A percentile compares a stretch with the other conserved stretches of the same genome.
These are phyloP conservation scores for Quercus variabilis DNA, from an alignment of 306 rosid genomes.

Conservation along the genomic window DNA sequence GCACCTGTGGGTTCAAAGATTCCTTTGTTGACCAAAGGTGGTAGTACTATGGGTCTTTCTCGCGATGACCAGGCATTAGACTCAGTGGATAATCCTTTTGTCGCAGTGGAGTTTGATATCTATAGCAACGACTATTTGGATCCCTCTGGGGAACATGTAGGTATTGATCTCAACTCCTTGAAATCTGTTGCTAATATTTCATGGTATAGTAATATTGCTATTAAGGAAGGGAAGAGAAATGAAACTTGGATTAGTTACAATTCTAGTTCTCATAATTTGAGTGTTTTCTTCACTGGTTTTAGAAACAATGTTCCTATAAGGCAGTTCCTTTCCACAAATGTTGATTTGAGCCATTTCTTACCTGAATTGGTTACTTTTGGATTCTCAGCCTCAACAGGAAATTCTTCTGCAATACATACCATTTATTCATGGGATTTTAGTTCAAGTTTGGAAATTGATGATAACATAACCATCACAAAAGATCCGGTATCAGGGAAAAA, in stretches of 20 bases:
- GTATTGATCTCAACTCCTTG: conserved; percentile 39
- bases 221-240: conserved; percentile 10
- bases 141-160: conserved; percentile 35
- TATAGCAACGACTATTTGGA: background rate
- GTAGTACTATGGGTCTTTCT: conserved; percentile 41
- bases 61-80: background rate
- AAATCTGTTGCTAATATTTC: conserved; percentile 13
- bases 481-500: too few relatives aligned
- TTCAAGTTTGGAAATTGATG: background rate
- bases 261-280: too few relatives aligned
- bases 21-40: conserved; percentile 21
- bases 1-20: conserved; percentile 28
- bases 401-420: too few relatives aligned
- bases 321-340: background rate
- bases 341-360: conserved; percentile 25
- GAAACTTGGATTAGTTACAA: conserved; percentile 19
- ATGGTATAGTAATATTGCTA: conserved; percentile 23
- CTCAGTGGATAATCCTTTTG: conserved; percentile 28
- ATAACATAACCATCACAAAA: too few relatives aligned
- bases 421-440: too few relatives aligned
- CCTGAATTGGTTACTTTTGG: conserved; percentile 31
- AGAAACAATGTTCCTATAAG: background rate
- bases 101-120: conserved; percentile 57
- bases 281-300: conserved; percentile 21
- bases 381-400: conserved; percentile 16